Evolutionary conservation across 495 filamentous ascomycete species (phyloP).

Genomic region (Penicillium argentinense): DNA sequence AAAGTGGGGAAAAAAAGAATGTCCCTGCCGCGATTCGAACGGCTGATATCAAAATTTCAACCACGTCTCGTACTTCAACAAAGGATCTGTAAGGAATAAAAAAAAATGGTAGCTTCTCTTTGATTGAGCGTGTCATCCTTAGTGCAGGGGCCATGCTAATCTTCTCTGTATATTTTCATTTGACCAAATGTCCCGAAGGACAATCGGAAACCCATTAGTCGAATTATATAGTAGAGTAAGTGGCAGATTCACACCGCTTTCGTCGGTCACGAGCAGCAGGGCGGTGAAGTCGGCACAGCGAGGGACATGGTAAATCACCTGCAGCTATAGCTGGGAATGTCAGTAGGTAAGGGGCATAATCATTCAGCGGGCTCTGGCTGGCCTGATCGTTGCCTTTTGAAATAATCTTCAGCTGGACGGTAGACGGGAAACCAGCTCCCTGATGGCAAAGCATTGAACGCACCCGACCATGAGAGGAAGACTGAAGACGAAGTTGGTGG

Average conservation of each 20-base stretch:
- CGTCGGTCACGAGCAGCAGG: too few relatives aligned
- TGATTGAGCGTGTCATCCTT: slow-evolving; percentile 99
- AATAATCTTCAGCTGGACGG: too few relatives aligned
- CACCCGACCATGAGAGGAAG: background rate
- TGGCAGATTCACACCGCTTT: background rate
- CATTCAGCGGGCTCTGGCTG: too few relatives aligned
- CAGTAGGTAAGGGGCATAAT: too few relatives aligned
- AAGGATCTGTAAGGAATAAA: slow-evolving; percentile 1
- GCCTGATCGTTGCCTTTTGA: too few relatives aligned
- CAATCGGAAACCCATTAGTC: slow-evolving; percentile 22
- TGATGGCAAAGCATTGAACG: too few relatives aligned
- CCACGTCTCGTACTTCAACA: background rate
- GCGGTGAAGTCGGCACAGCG: background rate
- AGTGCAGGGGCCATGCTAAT: slow-evolving; percentile 99
- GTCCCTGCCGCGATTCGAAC: background rate
- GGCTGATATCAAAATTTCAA: background rate
- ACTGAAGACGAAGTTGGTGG: background rate
- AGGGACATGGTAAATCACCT: too few relatives aligned
- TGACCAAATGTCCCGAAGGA: slow-evolving; percentile 78
- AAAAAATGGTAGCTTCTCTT: slow-evolving; percentile 75
- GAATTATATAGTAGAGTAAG: background rate
- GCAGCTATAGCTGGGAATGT: too few relatives aligned
- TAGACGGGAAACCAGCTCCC: too few relatives aligned
- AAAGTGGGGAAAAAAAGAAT: background rate
- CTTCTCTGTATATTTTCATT: slow-evolving; percentile 85